Conservation (phyloP, 306 rosid species). For the Canavalia ensiformis region DNA sequence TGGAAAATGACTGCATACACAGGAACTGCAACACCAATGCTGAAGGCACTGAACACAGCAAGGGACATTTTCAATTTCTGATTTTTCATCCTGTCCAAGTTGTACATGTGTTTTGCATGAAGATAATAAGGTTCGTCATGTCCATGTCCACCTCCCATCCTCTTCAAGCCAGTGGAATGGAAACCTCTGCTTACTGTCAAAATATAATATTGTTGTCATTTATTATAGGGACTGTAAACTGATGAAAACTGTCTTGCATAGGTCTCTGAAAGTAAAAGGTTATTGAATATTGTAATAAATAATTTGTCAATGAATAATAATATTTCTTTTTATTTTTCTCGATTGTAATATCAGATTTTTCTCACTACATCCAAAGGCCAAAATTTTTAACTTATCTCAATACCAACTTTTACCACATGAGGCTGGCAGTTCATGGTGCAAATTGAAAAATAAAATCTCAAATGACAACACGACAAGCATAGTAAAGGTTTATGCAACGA, state of each 20-base stretch:
- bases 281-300: background rate
- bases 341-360: background rate
- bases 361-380: background rate
- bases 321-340: background rate
- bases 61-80: slow-evolving; percentile 51
- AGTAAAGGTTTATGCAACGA: background rate
- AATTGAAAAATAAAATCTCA: background rate
- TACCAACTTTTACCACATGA: background rate
- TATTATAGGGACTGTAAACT: background rate
- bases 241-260: slow-evolving; percentile 7
- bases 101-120: slow-evolving; percentile 64
- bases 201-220: slow-evolving; percentile 30
- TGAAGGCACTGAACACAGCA: slow-evolving; percentile 51
- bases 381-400: background rate
- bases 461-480: background rate
- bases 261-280: background rate
- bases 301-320: background rate
- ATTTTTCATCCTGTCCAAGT: slow-evolving; percentile 52
- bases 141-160: slow-evolving; percentile 61
- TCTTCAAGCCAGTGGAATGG: slow-evolving; percentile 57
- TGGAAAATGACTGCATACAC: slow-evolving; percentile 54
- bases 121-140: slow-evolving; percentile 55
- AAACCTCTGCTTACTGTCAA: slow-evolving; percentile 54
- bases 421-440: no score
- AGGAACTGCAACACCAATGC: slow-evolving; percentile 53